A percentile compares a stretch with the other conserved stretches of the same genome.
These are phyloP conservation scores for Yamadazyma phyllophila DNA, from an alignment of 805 yeast genomes.

Conservation along the genomic window DNA sequence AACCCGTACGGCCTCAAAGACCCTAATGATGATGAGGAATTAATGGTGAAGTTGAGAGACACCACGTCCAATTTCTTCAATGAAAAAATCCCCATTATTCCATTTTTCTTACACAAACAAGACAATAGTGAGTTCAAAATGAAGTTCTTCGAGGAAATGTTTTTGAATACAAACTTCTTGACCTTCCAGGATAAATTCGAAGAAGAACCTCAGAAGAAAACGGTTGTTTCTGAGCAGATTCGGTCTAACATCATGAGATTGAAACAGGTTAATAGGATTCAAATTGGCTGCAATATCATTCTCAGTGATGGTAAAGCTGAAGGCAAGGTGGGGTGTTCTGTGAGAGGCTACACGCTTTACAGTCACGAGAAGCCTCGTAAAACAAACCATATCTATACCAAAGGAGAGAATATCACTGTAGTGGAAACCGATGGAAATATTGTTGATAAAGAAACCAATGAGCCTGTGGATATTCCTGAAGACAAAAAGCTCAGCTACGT, in stretches of 20 bases:
- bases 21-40: conserved; percentile 21
- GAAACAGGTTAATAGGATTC: conserved; percentile 61
- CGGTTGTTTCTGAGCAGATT: conserved; percentile 39
- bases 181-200: conserved; percentile 13
- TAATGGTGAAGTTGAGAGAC: conserved; percentile 50
- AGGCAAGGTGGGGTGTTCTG: conserved; percentile 52
- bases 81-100: conserved; percentile 52
- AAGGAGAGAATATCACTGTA: conserved; percentile 47
- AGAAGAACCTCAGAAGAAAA: conserved; percentile 2
- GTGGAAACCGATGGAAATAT: conserved; percentile 49
- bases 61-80: conserved; percentile 61
- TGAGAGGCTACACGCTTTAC: conserved; percentile 69
- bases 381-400: conserved; percentile 53
- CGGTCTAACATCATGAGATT: conserved; percentile 50
- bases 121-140: conserved; percentile 29
- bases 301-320: conserved; percentile 45
- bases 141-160: conserved; percentile 53
- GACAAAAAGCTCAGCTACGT: conserved; percentile 29
- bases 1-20: conserved; percentile 47
- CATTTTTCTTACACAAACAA: conserved; percentile 53
- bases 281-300: conserved; percentile 59
- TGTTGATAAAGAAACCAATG: conserved; percentile 40
- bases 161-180: conserved; percentile 49
- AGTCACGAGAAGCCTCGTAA: conserved; percentile 51
- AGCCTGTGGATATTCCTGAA: conserved; percentile 39